These are phyloP conservation scores for Fusarium oxysporum DNA, from an alignment of 2,329 filamentous ascomycete genomes.

Conservation along the genomic window DNA sequence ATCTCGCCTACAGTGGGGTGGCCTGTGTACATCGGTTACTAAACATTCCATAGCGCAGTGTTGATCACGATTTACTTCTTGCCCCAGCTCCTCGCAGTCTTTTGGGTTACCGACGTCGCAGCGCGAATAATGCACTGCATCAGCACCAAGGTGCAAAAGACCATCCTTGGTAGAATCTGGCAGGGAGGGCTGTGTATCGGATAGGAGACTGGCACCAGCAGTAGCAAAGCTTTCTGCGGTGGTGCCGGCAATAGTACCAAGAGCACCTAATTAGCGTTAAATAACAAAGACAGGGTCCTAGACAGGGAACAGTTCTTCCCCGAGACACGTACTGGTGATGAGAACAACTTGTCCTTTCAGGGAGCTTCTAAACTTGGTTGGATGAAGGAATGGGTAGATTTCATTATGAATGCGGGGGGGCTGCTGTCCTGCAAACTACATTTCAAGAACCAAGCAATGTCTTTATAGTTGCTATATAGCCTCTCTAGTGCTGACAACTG, in stretches of 20 bases:
- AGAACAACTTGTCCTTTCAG: background rate
- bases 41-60: rapidly evolving
- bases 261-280: background rate
- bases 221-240: background rate
- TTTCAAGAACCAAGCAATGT: background rate
- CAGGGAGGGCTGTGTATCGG: background rate
- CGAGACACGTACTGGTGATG: background rate
- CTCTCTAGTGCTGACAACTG: rapidly evolving
- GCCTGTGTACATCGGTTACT: rapidly evolving
- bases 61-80: background rate
- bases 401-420: background rate
- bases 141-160: background rate
- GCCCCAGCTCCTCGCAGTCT: background rate
- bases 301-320: background rate
- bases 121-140: background rate
- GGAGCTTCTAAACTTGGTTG: background rate
- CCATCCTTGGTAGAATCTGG: background rate
- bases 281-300: background rate
- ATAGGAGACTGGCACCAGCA: background rate
- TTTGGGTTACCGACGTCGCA: background rate
- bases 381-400: background rate
- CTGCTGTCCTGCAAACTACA: background rate
- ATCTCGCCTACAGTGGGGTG: rapidly evolving
- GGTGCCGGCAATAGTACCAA: background rate
- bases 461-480: rapidly evolving